Percentiles rank a stretch among this genome's conserved stretches.
Conservation (phyloP, 1,284 basidiomycete genomes). For the Chalciporus piperatoides region DNA sequence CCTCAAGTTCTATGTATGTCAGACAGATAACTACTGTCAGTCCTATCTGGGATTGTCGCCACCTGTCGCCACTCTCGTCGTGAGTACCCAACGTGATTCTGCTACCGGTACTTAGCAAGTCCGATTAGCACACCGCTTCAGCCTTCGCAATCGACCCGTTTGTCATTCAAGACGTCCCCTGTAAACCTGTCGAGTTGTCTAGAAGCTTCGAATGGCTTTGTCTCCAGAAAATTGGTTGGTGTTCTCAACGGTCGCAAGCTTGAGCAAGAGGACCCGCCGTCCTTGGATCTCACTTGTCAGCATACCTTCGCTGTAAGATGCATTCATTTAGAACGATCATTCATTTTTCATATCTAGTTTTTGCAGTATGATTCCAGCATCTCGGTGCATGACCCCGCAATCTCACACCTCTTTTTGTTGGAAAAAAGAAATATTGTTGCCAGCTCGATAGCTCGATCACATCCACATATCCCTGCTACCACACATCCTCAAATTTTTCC, state of each 20-base stretch:
- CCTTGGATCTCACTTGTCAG: conserved; percentile 49
- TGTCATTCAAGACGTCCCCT: conserved; percentile 42
- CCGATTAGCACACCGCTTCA: conserved; percentile 41
- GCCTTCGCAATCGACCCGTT: conserved; percentile 48
- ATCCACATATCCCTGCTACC: conserved; percentile 60
- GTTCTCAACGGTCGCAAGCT: conserved; percentile 50
- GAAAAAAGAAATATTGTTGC: conserved; percentile 44
- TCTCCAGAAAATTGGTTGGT: conserved; percentile 46
- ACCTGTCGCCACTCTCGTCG: conserved; percentile 37
- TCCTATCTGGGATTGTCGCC: conserved; percentile 55
- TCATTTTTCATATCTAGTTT: conserved; percentile 4
- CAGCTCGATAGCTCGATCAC: conserved; percentile 39
- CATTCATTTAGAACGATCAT: not conserved
- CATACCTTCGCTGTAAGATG: conserved; percentile 46
- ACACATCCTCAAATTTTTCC: conserved; percentile 68
- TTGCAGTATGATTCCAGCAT: conserved; percentile 16
- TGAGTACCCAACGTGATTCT: conserved; percentile 34
- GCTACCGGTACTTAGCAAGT: conserved; percentile 11
- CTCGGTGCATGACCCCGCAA: conserved; percentile 33
- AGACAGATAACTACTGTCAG: conserved; percentile 60
- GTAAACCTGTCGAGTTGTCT: conserved; percentile 38
- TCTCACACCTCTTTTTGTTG: conserved; percentile 47
- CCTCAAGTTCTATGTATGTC: conserved; percentile 43
- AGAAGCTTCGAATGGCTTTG: conserved; percentile 47
- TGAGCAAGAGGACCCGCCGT: conserved; percentile 47